Conservation (phyloP, 129 eudicot genomes). For the Pittosporum tobira region DNA sequence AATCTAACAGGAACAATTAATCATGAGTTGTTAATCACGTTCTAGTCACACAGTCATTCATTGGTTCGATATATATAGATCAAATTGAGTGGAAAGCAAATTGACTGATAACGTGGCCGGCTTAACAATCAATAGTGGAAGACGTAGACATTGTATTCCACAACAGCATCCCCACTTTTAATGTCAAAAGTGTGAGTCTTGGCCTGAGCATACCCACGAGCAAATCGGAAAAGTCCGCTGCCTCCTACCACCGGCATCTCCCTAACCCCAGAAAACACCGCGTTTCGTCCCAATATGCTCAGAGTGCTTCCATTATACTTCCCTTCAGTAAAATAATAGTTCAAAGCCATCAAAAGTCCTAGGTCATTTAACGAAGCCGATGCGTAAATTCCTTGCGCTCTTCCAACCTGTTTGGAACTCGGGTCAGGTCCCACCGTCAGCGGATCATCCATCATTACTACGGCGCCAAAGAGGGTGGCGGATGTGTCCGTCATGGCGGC, state of each 20-base stretch:
- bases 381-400: conserved; percentile 49
- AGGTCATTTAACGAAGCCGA: conserved; percentile 18
- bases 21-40: too few relatives aligned
- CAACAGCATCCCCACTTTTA: conserved; percentile 30
- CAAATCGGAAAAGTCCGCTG: too few relatives aligned
- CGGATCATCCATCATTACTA: conserved; percentile 41
- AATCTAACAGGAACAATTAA: too few relatives aligned
- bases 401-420: conserved; percentile 29
- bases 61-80: too few relatives aligned
- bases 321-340: conserved; percentile 25
- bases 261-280: conserved; percentile 29
- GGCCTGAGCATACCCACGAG: conserved; percentile 40
- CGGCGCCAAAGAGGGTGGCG: conserved; percentile 18
- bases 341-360: conserved; percentile 35
- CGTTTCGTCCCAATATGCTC: conserved; percentile 31
- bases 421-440: conserved; percentile 23
- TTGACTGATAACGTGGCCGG: too few relatives aligned
- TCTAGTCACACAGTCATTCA: too few relatives aligned
- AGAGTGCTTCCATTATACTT: conserved; percentile 44
- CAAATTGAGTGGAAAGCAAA: too few relatives aligned
- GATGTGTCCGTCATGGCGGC: conserved; percentile 10
- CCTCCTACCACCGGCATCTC: conserved; percentile 56
- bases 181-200: conserved; percentile 16
- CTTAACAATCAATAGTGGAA: too few relatives aligned
- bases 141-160: too few relatives aligned